A percentile compares a stretch with the other conserved stretches of the same genome.
phyloP scores from a whole-genome alignment of 139 green algal genomes.

The Nannochloris sp. region DNA sequence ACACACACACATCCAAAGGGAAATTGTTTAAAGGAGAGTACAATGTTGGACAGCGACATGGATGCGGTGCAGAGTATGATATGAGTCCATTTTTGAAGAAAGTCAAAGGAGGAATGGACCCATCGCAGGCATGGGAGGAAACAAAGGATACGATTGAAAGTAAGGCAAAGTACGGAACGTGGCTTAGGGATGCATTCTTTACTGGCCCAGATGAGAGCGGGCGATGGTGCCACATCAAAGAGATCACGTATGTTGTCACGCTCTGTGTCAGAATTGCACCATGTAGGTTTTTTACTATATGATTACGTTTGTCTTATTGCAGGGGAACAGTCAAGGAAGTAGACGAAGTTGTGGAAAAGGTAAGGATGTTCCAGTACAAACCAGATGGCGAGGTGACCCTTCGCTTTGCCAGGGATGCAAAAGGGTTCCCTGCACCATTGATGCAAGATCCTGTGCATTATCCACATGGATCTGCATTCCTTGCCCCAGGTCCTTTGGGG shows the following conservation, averaged over 20 bases:
- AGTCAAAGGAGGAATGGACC: constrained; percentile 42
- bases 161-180: constrained; percentile 36
- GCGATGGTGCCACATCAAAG: constrained; percentile 38
- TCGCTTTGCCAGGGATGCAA: constrained; percentile 62
- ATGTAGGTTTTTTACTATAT: too few relatives aligned
- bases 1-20: constrained; percentile 38
- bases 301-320: neutral
- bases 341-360: constrained; percentile 56
- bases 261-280: too few relatives aligned
- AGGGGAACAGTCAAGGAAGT: constrained; percentile 72
- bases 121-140: constrained; percentile 40
- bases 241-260: constrained; percentile 8
- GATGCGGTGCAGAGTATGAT: constrained; percentile 58
- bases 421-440: constrained; percentile 49
- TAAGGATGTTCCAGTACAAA: constrained; percentile 83
- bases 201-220: constrained; percentile 30
- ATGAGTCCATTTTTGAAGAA: constrained; percentile 57
- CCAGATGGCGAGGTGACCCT: constrained; percentile 77
- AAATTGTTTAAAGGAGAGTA: constrained; percentile 76
- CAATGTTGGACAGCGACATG: constrained; percentile 59
- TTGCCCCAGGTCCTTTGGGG: constrained; percentile 70
- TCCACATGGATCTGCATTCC: constrained; percentile 76
- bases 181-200: constrained; percentile 42
- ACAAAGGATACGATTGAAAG: constrained; percentile 35
- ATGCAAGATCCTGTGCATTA: constrained; percentile 86